Percentiles rank a stretch among this genome's conserved stretches.
Conservation (phyloP, 768 basidiomycete genomes). For the Russula lepida region DNA sequence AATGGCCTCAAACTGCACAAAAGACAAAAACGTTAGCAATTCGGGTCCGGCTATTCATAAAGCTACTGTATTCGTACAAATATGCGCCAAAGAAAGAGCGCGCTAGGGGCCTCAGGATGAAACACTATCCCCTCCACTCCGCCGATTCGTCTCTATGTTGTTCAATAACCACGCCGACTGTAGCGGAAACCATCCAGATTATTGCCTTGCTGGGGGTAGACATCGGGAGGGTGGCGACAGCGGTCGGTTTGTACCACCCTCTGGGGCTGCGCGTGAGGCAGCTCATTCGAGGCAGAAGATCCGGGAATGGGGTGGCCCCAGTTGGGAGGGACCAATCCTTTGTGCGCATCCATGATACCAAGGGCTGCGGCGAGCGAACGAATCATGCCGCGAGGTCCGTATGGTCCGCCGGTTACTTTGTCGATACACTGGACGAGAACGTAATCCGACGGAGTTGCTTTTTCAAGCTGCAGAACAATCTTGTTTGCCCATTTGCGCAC, state of each 20-base stretch:
- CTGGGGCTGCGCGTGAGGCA: background rate
- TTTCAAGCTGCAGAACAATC: slow-evolving; percentile 13
- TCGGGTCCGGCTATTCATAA: background rate
- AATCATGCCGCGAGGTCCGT: slow-evolving; percentile 18
- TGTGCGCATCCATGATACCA: background rate
- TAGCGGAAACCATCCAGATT: background rate
- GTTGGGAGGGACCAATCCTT: slow-evolving; percentile 6
- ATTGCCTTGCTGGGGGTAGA: background rate
- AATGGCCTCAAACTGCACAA: background rate
- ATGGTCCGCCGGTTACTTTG: slow-evolving; percentile 2
- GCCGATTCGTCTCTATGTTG: background rate
- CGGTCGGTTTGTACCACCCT: background rate
- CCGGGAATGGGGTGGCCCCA: slow-evolving; percentile 10
- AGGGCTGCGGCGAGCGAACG: slow-evolving; percentile 15
- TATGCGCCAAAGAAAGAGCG: background rate
- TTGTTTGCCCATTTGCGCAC: slow-evolving; percentile 12
- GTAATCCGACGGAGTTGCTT: slow-evolving; percentile 12
- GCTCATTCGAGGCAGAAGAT: background rate
- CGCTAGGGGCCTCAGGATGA: too few relatives aligned
- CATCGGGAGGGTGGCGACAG: background rate
- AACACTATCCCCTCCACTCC: background rate
- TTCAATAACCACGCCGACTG: background rate
- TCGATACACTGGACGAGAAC: slow-evolving; percentile 6
- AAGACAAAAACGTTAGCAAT: background rate
- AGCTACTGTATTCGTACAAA: background rate